Evolutionary conservation across 495 filamentous ascomycete species (phyloP).

Genomic region (Penicillium argentinense): DNA sequence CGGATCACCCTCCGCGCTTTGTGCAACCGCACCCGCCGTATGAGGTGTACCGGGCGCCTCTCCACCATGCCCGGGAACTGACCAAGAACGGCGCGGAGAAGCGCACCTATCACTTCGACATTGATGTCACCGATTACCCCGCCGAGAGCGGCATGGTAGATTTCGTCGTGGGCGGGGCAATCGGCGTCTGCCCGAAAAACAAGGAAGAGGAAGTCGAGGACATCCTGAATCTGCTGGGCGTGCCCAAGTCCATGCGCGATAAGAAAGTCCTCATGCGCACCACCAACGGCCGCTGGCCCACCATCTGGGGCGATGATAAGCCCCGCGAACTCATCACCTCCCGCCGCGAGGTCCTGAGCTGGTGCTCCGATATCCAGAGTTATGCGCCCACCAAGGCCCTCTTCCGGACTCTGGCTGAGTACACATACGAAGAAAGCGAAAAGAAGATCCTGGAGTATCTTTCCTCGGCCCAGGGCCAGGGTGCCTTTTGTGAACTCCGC

Average conservation of each 20-base stretch:
- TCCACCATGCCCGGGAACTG: slow-evolving; percentile 79
- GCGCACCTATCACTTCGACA: slow-evolving; percentile 93
- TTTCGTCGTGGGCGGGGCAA: slow-evolving; percentile 95
- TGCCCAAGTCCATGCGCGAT: slow-evolving; percentile 76
- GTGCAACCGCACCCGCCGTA: slow-evolving; percentile 96
- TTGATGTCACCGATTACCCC: slow-evolving; percentile 95
- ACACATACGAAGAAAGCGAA: slow-evolving; percentile 76
- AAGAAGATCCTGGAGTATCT: slow-evolving; percentile 85
- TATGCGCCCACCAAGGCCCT: slow-evolving; percentile 87
- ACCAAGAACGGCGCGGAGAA: slow-evolving; percentile 93
- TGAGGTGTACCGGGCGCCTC: slow-evolving; percentile 80
- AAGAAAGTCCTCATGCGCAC: slow-evolving; percentile 78
- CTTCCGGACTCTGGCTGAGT: slow-evolving; percentile 82
- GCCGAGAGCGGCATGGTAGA: slow-evolving; percentile 77
- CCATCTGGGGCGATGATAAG: slow-evolving; percentile 94
- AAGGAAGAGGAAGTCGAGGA: slow-evolving; percentile 75
- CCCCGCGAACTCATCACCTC: slow-evolving; percentile 82
- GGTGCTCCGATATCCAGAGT: slow-evolving; percentile 93
- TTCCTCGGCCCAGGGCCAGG: slow-evolving; percentile 86
- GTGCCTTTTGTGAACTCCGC: slow-evolving; percentile 91
- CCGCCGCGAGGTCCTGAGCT: slow-evolving; percentile 84
- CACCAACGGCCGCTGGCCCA: slow-evolving; percentile 84
- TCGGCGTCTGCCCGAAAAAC: slow-evolving; percentile 90
- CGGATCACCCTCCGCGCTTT: slow-evolving; percentile 74
- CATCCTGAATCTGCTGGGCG: slow-evolving; percentile 73